Base-by-base conservation (phyloP, 2,329 filamentous ascomycete species). In the Huntiella moniliformis region DNA sequence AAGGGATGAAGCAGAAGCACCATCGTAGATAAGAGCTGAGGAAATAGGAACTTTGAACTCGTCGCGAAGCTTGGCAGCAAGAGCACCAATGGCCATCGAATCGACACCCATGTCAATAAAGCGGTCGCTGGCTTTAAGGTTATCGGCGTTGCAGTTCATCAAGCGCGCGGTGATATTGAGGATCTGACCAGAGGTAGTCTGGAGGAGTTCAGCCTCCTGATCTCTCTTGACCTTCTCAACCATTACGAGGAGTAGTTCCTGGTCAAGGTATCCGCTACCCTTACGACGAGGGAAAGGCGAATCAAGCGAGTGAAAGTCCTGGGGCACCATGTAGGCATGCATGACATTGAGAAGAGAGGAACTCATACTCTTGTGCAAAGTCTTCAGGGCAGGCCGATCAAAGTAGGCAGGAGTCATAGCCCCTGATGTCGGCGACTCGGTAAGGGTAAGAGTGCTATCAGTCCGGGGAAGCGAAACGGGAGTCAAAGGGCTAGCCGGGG, bases 21-120 rank as follows among this genome's bases (percentile, higher is more conserved):
- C 57, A 38, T 63, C 65, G 57, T 74, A 73, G 3, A 74, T 60
- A 10, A 67, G 54, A 46, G 67, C 66, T 48, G 73, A 68, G 0
- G 69, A 65, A 1, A 74, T 56, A 15, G 65, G 61, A 1, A 70
- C 58, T 15, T 60, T 57, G 49, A 73, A 70, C 42, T 67, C 61
- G 22, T 60, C 61, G n/a, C 71, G 64, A 3, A 74, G 59, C 1
- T 60, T 57, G 1, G 70, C 71, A 5, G 72, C 57, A 1, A 75
- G 61, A 32, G 62, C 62, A 2, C 71, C 71, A 31, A 71, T 71
- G 15, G 61, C 61, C 40, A 75, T 60, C 33, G 68, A 72, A 52
- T 74, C 69, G 13, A 71, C 70, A 4, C 70, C 70, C 12, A 42
- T 71, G 59, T 10, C 61, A 59, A 52, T 72, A 72, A 53, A 72